Percentiles rank a stretch among this genome's conserved stretches.
Conservation (phyloP, 345 rosid species). For the Rhodamnia argentea region DNA sequence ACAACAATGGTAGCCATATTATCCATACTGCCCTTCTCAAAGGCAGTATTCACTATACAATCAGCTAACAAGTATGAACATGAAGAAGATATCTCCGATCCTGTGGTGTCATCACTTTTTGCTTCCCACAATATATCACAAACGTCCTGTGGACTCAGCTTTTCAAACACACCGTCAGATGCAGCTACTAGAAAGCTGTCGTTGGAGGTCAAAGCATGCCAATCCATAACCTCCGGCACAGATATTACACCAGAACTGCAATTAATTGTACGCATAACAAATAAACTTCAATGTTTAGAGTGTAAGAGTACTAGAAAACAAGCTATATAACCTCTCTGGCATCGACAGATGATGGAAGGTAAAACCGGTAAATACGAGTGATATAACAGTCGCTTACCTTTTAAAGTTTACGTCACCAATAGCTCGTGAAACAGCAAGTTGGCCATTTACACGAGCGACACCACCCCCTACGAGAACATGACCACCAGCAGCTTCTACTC, state of each 20-base stretch:
- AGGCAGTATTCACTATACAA: slow-evolving; percentile 68
- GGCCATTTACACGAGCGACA: slow-evolving; percentile 79
- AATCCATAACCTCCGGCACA: slow-evolving; percentile 78
- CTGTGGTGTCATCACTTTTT: slow-evolving; percentile 20
- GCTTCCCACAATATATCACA: slow-evolving; percentile 74
- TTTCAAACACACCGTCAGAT: slow-evolving; percentile 94
- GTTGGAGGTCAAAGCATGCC: slow-evolving; percentile 57
- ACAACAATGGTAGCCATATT: slow-evolving; percentile 78
- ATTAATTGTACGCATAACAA: background rate
- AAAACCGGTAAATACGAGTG: background rate
- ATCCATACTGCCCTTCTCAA: slow-evolving; percentile 74
- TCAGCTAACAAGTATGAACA: slow-evolving; percentile 72
- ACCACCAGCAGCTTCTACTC: slow-evolving; percentile 93
- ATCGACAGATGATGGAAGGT: background rate
- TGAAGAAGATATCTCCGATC: slow-evolving; percentile 40
- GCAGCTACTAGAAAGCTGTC: slow-evolving; percentile 87
- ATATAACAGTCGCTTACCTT: slow-evolving; percentile 20
- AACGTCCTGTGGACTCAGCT: slow-evolving; percentile 60
- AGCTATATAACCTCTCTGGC: background rate
- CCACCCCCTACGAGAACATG: slow-evolving; percentile 74
- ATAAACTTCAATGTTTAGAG: background rate
- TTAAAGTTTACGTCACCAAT: slow-evolving; percentile 68
- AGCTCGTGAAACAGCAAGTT: slow-evolving; percentile 81
- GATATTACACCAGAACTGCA: slow-evolving; percentile 82
- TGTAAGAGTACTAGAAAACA: background rate